These are phyloP conservation scores for Amauroascus verrucosus DNA, from an alignment of 2,329 filamentous ascomycete species.

Conservation along the genomic window DNA sequence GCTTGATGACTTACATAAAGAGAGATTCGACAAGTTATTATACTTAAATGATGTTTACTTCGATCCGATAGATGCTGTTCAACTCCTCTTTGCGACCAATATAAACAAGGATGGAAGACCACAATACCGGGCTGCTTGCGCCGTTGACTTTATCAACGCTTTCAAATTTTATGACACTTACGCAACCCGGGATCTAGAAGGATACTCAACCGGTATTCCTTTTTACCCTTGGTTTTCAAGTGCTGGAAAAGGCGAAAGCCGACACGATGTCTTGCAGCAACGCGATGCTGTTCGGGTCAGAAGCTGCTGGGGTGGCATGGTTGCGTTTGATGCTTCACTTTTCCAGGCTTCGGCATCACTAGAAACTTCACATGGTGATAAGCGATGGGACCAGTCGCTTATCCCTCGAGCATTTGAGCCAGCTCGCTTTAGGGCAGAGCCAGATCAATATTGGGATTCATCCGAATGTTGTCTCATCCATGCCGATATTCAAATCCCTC, in stretches of 20 bases:
- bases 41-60: conserved; percentile 60
- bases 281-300: conserved; percentile 54
- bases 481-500: conserved; percentile 37
- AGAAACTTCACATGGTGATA: conserved; percentile 14
- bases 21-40: conserved; percentile 46
- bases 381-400: conserved; percentile 2
- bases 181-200: conserved; percentile 60
- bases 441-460: conserved; percentile 52
- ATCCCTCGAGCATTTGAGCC: conserved; percentile 30
- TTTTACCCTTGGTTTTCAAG: conserved; percentile 62
- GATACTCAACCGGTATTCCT: conserved; percentile 57
- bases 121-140: conserved; percentile 60
- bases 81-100: conserved; percentile 54
- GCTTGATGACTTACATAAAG: conserved; percentile 40
- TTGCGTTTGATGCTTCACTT: conserved; percentile 39
- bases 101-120: conserved; percentile 42
- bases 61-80: conserved; percentile 47
- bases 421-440: conserved; percentile 48
- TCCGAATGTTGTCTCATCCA: conserved; percentile 55
- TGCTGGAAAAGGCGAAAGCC: conserved; percentile 42
- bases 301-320: conserved; percentile 71
- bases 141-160: conserved; percentile 62
- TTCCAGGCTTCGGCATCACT: conserved; percentile 28
- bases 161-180: conserved; percentile 71
- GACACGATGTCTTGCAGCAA: conserved; percentile 52